Percentiles rank a stretch among this genome's conserved stretches.
Evolutionary conservation across 768 basidiomycete genomes (phyloP).

Genomic region (Suillus variegatus): DNA sequence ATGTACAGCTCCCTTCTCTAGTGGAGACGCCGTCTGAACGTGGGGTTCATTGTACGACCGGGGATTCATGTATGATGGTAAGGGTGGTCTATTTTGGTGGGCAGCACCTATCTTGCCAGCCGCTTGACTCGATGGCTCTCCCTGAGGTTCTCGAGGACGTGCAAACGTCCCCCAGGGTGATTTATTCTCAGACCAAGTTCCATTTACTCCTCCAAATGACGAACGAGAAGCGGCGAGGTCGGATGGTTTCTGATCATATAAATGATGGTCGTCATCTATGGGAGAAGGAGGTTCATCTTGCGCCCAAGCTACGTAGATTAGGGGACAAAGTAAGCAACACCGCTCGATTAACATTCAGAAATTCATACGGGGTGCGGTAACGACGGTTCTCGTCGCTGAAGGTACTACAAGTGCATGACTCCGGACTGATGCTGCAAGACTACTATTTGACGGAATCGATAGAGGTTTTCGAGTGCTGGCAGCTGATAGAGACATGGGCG

Average conservation of each 20-base stretch:
- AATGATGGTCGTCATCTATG: conserved; percentile 40
- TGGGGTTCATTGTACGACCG: conserved; percentile 9
- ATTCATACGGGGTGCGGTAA: conserved; percentile 70
- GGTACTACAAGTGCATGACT: conserved; percentile 24
- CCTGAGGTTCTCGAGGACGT: conserved; percentile 46
- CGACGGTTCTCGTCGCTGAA: conserved; percentile 54
- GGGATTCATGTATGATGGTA: conserved; percentile 43
- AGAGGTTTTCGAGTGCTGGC: conserved; percentile 17
- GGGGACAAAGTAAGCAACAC: conserved; percentile 7
- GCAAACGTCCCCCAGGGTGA: conserved; percentile 81
- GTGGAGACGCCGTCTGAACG: neutral
- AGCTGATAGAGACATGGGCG: conserved; percentile 19
- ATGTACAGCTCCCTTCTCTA: neutral
- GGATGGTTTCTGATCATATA: conserved; percentile 44
- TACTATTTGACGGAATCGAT: conserved; percentile 22
- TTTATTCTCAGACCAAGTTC: conserved; percentile 32
- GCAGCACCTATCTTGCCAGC: conserved; percentile 33
- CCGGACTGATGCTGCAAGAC: conserved; percentile 31
- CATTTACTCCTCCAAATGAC: conserved; percentile 34
- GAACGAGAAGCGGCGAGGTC: conserved; percentile 58
- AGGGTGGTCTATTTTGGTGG: conserved; percentile 50
- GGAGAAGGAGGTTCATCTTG: conserved; percentile 82
- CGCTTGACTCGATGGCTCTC: conserved; percentile 24
- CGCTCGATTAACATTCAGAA: conserved; percentile 1
- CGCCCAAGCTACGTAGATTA: conserved; percentile 66